Evolutionary conservation across 257 asterid species (phyloP).

Genomic region (Primulina eburnea): DNA sequence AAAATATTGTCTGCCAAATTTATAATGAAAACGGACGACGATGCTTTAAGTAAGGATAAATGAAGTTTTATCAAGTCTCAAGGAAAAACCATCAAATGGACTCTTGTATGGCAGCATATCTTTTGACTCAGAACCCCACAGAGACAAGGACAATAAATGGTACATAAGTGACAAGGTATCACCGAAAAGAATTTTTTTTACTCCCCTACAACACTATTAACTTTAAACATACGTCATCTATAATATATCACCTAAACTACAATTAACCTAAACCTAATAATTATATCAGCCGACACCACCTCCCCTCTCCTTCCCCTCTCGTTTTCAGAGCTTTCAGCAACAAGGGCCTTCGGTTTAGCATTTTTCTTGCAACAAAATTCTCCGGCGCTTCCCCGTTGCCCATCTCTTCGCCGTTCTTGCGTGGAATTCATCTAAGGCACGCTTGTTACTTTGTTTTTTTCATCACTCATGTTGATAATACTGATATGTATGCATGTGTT

Average conservation of each 20-base stretch:
- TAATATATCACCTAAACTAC: conserved; percentile 43
- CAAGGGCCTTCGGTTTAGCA: too few species aligned
- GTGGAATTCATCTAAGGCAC: too few species aligned
- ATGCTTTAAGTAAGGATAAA: conserved; percentile 92
- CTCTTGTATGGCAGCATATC: conserved; percentile 74
- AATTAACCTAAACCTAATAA: too few species aligned
- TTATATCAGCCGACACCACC: too few species aligned
- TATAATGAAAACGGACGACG: conserved; percentile 94
- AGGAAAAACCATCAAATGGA: conserved; percentile 49
- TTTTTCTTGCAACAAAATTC: too few species aligned
- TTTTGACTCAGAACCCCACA: conserved; percentile 74
- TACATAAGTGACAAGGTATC: conserved; percentile 76
- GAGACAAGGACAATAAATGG: conserved; percentile 90
- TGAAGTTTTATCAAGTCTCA: conserved; percentile 64
- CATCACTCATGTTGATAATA: too few species aligned
- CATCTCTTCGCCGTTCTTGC: too few species aligned
- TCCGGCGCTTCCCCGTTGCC: too few species aligned
- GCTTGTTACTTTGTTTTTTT: too few species aligned
- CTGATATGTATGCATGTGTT: too few species aligned
- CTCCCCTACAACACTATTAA: background rate
- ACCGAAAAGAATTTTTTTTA: background rate
- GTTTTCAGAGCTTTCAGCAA: too few species aligned
- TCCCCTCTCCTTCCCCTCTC: too few species aligned
- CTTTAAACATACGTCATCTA: background rate
- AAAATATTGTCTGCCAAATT: conserved; percentile 69